Conservation (phyloP, 257 asterid species). For the Solanum ahanhuiri region DNA sequence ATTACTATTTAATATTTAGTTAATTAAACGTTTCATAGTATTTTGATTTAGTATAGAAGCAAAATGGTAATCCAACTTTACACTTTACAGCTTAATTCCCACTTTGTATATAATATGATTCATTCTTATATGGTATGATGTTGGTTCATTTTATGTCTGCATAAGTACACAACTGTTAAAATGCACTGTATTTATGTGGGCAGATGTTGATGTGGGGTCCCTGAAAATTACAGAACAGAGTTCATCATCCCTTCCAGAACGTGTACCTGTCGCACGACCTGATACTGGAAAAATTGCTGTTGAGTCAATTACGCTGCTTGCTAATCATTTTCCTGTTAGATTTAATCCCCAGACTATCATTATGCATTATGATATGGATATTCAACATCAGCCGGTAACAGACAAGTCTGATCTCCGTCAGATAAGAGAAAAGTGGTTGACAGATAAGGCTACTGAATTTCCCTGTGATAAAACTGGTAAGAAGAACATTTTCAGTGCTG, state of each 20-base stretch:
- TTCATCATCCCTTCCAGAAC: neutral
- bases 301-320: conserved; percentile 26
- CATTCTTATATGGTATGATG: neutral
- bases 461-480: conserved; percentile 38
- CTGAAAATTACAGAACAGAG: conserved; percentile 12
- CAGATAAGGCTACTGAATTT: conserved; percentile 13
- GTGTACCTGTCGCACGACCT: conserved; percentile 39
- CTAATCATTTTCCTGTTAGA: conserved; percentile 48
- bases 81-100: no score
- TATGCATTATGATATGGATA: conserved; percentile 43
- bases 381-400: conserved; percentile 21
- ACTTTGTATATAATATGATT: neutral
- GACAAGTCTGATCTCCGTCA: conserved; percentile 19
- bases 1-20: no score
- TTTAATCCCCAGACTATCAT: conserved; percentile 23
- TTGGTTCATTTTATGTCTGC: neutral
- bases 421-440: conserved; percentile 29
- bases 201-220: conserved; percentile 10
- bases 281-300: conserved; percentile 30
- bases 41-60: neutral
- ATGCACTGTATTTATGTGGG: neutral
- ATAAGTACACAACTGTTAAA: neutral
- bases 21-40: no score
- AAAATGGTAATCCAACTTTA: neutral
- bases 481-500: conserved; percentile 51